Base-by-base conservation (phyloP, 306 rosid genomes). In the Gillenia trifoliata region DNA sequence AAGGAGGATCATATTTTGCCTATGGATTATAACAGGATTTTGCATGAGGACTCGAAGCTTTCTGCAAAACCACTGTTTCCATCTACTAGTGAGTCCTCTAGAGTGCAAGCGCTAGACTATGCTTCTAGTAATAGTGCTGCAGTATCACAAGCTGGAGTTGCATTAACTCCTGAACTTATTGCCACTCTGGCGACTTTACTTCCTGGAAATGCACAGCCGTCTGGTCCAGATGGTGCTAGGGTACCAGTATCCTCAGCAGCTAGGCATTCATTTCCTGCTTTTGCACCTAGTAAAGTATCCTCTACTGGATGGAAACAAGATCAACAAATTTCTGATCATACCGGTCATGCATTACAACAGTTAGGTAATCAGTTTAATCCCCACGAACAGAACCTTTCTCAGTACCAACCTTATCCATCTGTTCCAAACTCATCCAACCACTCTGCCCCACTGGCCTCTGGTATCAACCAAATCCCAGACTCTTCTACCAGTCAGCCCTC, bases 111-210 rank as follows among this genome's bases (percentile, higher is more conserved):
- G 41, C 78, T 79, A 36, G 96, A 87, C 22, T 91, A 83, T 80
- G 79, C 85, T 79, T 49, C 88, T 70, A 81, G 76, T 60, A 80
- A 76, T 79, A 62, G 72, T 68, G 79, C 82, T 59, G 73, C 91
- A 76, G 74, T 74, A 57, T 86, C 96, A 63, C 99, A 90, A 82
- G 85, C 93, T 79, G 96, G 96, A 75, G 88, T 87, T 73, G 28
- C 89, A 26, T 83, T 94, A 79, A 94, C 99, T 15, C 99, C 99
- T 3, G 99, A 94, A 86, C 95, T 94, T 57, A 89, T 94, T 87
- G 97, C 97, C 68, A 86, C 97, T 66, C 85, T 94, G 75, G 87
- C 92, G 75, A 77, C 95, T 52, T 81, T 92, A 11, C 83, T 94
- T 47, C 99, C 99, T 80, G 82, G 89, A 66, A 86, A 83, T 77